Evolutionary conservation across 2,329 filamentous ascomycete genomes (phyloP).

Genomic region (Beauveria bassiana): DNA sequence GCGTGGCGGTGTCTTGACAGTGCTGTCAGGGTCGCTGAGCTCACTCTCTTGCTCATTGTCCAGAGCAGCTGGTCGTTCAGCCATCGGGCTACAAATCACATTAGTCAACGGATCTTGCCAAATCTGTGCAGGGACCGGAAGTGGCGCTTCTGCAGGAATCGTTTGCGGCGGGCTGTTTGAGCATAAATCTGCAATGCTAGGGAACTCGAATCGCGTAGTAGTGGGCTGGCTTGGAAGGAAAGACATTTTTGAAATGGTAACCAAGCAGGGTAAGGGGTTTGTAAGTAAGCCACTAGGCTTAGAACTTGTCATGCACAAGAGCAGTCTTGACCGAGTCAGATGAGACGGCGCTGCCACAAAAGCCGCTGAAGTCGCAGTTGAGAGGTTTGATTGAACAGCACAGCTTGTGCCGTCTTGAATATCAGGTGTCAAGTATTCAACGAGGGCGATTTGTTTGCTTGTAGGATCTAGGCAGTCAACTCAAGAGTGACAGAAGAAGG

Average conservation of each 20-base stretch:
- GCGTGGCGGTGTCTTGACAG: conserved; percentile 30
- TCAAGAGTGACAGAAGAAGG: neutral
- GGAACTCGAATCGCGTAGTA: too few species aligned
- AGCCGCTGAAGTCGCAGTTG: neutral
- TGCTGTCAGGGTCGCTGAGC: conserved; percentile 34
- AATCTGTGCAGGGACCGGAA: neutral
- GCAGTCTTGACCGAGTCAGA: neutral
- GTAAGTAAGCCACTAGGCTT: conserved; percentile 4
- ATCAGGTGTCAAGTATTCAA: neutral
- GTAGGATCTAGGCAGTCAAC: neutral
- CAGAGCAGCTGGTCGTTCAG: conserved; percentile 16
- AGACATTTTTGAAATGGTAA: neutral
- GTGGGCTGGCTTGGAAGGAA: neutral
- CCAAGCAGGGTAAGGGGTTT: neutral
- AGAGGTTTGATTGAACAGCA: neutral
- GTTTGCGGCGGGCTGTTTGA: neutral
- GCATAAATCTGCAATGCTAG: neutral
- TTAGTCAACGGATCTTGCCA: neutral
- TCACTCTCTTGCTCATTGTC: conserved; percentile 32
- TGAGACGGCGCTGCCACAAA: neutral
- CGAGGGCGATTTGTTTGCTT: neutral
- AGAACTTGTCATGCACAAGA: neutral
- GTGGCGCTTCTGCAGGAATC: too few species aligned
- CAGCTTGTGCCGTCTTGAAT: neutral
- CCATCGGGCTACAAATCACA: neutral